These are phyloP conservation scores for Gyromitra esculenta DNA, from an alignment of 2,329 filamentous ascomycete species.

Conservation along the genomic window DNA sequence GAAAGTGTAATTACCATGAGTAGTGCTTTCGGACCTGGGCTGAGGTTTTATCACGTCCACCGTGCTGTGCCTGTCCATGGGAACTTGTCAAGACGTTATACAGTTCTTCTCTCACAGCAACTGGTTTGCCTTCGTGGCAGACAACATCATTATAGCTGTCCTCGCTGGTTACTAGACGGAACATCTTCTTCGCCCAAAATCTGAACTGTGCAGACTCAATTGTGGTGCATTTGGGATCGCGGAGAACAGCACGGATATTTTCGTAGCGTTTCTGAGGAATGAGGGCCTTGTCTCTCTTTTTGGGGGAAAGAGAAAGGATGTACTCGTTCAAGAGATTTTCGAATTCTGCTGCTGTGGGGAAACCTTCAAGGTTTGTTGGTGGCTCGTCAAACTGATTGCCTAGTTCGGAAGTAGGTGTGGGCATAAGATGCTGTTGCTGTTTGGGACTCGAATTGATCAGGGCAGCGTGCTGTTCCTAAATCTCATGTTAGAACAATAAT, in stretches of 20 bases:
- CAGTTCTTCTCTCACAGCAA: conserved; percentile 65
- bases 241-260: conserved; percentile 64
- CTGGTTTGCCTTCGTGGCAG: conserved; percentile 66
- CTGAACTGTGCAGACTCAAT: conserved; percentile 66
- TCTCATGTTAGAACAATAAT: conserved; percentile 32
- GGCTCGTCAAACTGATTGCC: conserved; percentile 50
- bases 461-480: conserved; percentile 44
- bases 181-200: conserved; percentile 68
- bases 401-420: conserved; percentile 48
- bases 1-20: conserved; percentile 62
- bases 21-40: conserved; percentile 65
- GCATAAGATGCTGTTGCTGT: conserved; percentile 48
- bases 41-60: conserved; percentile 67
- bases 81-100: conserved; percentile 66
- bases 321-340: conserved; percentile 61
- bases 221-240: conserved; percentile 65
- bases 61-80: conserved; percentile 65
- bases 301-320: conserved; percentile 64
- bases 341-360: conserved; percentile 53
- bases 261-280: conserved; percentile 64
- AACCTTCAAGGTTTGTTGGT: conserved; percentile 48
- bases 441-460: conserved; percentile 49
- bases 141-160: conserved; percentile 62
- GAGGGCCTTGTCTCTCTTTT: conserved; percentile 66
- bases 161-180: conserved; percentile 63